Conservation (phyloP, 768 basidiomycete genomes). For the Ephemerocybe angulata region DNA sequence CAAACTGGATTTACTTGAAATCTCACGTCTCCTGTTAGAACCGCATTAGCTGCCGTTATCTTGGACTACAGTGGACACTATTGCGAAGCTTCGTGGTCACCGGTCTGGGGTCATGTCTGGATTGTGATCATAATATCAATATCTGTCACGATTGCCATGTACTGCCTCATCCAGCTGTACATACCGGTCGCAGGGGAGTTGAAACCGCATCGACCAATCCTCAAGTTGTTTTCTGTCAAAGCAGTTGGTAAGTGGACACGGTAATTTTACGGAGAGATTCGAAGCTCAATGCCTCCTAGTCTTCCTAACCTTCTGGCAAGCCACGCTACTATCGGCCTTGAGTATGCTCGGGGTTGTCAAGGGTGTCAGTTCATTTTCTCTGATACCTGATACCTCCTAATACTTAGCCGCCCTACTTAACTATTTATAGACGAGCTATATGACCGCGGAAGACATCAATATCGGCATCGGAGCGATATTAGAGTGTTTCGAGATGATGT, state of each 20-base stretch:
- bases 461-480: conserved; percentile 66
- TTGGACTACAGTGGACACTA: conserved; percentile 65
- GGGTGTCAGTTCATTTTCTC: conserved; percentile 39
- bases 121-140: conserved; percentile 59
- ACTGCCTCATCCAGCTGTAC: conserved; percentile 71
- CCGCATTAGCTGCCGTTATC: conserved; percentile 59
- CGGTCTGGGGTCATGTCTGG: conserved; percentile 66
- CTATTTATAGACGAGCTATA: conserved; percentile 50
- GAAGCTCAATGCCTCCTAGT: conserved; percentile 31
- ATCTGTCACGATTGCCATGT: conserved; percentile 77
- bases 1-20: not conserved
- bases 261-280: not conserved
- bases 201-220: conserved; percentile 54
- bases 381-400: no score
- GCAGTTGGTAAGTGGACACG: conserved; percentile 47
- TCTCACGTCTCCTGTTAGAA: conserved; percentile 26
- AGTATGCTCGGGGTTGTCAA: conserved; percentile 59
- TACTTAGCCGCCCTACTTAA: not conserved
- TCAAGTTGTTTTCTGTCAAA: conserved; percentile 71
- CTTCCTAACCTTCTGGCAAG: conserved; percentile 78
- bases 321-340: conserved; percentile 54
- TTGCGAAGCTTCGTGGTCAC: conserved; percentile 68
- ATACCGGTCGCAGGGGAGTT: conserved; percentile 51
- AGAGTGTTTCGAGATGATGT: conserved; percentile 78
- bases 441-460: conserved; percentile 72